phyloP scores from a whole-genome alignment of 2,329 filamentous ascomycete genomes.

The Mollisiaceae sp. region DNA sequence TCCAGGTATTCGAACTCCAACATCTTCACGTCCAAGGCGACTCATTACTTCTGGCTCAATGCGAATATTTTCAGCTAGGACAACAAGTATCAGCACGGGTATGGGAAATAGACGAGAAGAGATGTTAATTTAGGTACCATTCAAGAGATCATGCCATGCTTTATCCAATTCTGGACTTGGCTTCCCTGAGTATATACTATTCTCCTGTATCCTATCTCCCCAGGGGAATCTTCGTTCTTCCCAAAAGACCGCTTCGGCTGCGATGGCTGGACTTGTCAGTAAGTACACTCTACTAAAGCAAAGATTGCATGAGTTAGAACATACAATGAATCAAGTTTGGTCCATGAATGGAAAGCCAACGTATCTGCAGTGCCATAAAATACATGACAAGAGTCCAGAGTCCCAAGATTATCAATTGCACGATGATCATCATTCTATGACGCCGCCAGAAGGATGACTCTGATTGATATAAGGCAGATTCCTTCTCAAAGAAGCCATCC shows the following conservation, averaged over 20 bases:
- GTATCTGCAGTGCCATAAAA: background rate
- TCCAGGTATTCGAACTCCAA: background rate
- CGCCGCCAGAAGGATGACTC: background rate
- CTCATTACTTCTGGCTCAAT: background rate
- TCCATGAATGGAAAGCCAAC: background rate
- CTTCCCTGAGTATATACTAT: background rate
- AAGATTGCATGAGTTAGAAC: background rate
- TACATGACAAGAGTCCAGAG: background rate
- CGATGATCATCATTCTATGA: background rate
- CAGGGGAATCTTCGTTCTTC: background rate
- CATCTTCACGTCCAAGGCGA: background rate
- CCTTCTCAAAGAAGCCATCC: constrained; percentile 1
- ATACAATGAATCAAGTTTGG: constrained; percentile 6
- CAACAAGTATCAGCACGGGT: background rate
- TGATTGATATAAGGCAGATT: background rate
- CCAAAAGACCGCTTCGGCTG: background rate
- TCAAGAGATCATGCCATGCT: constrained; percentile 4
- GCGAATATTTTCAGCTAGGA: background rate
- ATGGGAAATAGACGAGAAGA: background rate
- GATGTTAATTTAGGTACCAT: background rate
- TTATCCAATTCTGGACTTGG: background rate
- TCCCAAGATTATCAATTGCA: background rate
- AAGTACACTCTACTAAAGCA: background rate
- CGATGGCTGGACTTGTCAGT: background rate
- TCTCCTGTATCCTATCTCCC: constrained; percentile 1